These are phyloP conservation scores for Domatiomyces catenatus DNA, from an alignment of 2,329 filamentous ascomycete species.

Conservation along the genomic window DNA sequence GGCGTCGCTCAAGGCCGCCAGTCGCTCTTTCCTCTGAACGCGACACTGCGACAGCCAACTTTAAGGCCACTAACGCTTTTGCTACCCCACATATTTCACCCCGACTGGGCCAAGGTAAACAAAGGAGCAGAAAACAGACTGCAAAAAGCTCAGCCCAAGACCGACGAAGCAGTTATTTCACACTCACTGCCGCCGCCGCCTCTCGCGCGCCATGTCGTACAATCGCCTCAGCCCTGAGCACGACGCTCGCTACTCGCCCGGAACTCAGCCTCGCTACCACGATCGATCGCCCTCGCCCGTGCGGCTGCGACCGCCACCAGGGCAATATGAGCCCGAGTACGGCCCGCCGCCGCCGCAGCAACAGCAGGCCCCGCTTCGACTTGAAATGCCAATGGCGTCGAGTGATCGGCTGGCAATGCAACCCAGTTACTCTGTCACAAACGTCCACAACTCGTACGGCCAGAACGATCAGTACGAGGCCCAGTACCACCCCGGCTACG, in stretches of 20 bases:
- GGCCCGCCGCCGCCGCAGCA: slow-evolving; percentile 26
- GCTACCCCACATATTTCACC: no score
- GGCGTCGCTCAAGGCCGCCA: no score
- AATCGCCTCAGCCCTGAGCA: slow-evolving; percentile 46
- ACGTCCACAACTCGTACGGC: slow-evolving; percentile 48
- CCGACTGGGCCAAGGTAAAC: no score
- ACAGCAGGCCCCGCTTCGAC: slow-evolving; percentile 36
- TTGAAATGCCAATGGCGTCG: slow-evolving; percentile 53
- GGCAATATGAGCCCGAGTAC: slow-evolving; percentile 71
- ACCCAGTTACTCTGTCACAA: slow-evolving; percentile 63
- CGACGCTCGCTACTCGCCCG: slow-evolving; percentile 28
- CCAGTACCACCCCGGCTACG: slow-evolving; percentile 21
- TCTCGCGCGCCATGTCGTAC: slow-evolving; percentile 44
- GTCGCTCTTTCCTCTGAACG: no score
- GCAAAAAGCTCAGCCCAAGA: neutral
- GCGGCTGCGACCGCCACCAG: slow-evolving; percentile 56
- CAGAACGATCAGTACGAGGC: slow-evolving; percentile 44
- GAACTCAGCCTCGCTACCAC: slow-evolving; percentile 40
- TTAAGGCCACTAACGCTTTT: no score
- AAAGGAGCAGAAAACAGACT: neutral
- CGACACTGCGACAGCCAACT: no score
- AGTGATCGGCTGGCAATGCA: slow-evolving; percentile 69
- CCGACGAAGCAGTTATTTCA: neutral
- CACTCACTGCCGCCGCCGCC: neutral
- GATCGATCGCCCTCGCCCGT: slow-evolving; percentile 60